Evolutionary conservation across 1,139 yeast genomes (phyloP).

Genomic region (Blastobotrys raffinosifermentans): DNA sequence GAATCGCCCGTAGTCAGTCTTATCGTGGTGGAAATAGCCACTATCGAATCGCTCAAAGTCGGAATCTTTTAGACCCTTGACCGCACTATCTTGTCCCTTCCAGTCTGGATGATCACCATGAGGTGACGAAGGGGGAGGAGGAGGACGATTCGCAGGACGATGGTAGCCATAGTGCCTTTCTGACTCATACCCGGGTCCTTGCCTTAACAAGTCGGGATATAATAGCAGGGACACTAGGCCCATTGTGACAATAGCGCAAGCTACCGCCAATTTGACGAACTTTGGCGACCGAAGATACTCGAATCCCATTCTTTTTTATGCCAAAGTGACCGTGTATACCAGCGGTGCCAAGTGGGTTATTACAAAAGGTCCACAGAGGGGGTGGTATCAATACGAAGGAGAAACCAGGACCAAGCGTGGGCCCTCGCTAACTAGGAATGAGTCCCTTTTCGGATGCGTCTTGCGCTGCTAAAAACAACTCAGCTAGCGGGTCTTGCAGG

Average conservation of each 20-base stretch:
- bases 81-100: not conserved
- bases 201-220: constrained; percentile 1
- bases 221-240: not conserved
- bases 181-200: not conserved
- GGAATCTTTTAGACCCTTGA: not conserved
- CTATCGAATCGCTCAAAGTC: not conserved
- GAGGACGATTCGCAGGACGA: not conserved
- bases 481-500: no score
- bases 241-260: not conserved
- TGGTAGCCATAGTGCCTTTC: not conserved
- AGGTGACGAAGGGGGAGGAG: not conserved
- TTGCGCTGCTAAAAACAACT: no score
- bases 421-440: no score
- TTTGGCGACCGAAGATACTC: no score
- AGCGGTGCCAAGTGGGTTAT: no score
- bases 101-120: not conserved
- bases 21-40: not conserved
- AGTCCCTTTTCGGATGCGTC: no score
- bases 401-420: no score
- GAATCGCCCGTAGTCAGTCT: constrained; percentile 1
- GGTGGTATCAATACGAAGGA: no score
- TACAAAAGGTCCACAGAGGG: no score
- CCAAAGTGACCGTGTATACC: no score
- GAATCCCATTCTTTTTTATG: no score
- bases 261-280: constrained; percentile 1